phyloP scores from a whole-genome alignment of 768 basidiomycete species.

The Macrolepiota albuminosa region DNA sequence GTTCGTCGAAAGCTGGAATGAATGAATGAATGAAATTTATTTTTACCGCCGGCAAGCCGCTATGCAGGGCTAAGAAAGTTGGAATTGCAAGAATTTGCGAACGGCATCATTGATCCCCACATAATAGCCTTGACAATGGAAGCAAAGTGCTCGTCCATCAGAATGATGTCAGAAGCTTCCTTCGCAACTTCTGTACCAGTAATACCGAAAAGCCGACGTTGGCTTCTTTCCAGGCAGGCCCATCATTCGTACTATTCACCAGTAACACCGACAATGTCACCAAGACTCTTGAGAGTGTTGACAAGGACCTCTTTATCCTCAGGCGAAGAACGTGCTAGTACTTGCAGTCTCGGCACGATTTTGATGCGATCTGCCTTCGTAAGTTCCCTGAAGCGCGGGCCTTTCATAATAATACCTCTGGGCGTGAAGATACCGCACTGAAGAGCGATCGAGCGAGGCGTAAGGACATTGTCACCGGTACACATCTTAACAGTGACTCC shows the following conservation, averaged over 20 bases:
- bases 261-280: slow-evolving; percentile 92
- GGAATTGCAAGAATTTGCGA: slow-evolving; percentile 96
- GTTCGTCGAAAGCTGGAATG: slow-evolving; percentile 47
- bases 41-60: no score
- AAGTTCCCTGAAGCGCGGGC: slow-evolving; percentile 83
- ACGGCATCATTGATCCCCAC: slow-evolving; percentile 99
- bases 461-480: slow-evolving; percentile 95
- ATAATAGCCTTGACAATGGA: slow-evolving; percentile 97
- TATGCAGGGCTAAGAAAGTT: slow-evolving; percentile 44
- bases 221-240: slow-evolving; percentile 91
- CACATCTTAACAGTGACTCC: slow-evolving; percentile 98
- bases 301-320: slow-evolving; percentile 96
- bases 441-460: slow-evolving; percentile 90
- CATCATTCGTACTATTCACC: slow-evolving; percentile 98
- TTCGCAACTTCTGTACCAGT: slow-evolving; percentile 98
- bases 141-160: slow-evolving; percentile 96
- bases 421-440: slow-evolving; percentile 95
- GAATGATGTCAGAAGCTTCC: slow-evolving; percentile 97
- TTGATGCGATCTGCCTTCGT: slow-evolving; percentile 65
- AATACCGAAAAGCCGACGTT: slow-evolving; percentile 96
- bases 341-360: slow-evolving; percentile 88
- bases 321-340: slow-evolving; percentile 95
- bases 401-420: slow-evolving; percentile 98
- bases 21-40: no score
- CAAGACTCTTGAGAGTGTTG: slow-evolving; percentile 77